phyloP scores from a whole-genome alignment of 768 basidiomycete species.

The Pleurotus djamor region DNA sequence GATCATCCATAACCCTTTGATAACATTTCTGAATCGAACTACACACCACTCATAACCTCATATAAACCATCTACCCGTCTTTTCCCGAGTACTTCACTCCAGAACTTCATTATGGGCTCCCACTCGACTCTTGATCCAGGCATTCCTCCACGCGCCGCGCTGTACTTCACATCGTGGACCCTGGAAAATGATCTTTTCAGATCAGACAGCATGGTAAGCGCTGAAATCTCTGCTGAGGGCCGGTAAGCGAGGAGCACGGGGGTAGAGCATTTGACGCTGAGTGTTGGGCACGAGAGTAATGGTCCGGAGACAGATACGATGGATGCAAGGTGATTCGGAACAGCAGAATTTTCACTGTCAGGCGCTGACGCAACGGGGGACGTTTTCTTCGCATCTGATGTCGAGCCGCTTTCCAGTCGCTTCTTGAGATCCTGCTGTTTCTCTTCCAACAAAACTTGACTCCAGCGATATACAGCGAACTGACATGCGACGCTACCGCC shows the following conservation, averaged over 20 bases:
- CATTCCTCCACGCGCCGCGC: constrained; percentile 57
- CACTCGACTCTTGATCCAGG: constrained; percentile 74
- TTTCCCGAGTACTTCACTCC: constrained; percentile 65
- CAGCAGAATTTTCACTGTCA: background rate
- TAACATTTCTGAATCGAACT: background rate
- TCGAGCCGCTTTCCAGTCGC: background rate
- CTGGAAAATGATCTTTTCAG: constrained; percentile 60
- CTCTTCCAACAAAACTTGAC: constrained; percentile 21
- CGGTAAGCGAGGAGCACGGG: constrained; percentile 63
- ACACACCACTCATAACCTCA: constrained; percentile 56
- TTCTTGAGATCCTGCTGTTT: background rate
- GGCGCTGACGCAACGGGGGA: no score
- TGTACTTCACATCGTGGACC: constrained; percentile 48
- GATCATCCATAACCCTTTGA: background rate
- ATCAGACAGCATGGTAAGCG: constrained; percentile 41
- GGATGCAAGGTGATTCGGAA: constrained; percentile 45
- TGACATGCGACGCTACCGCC: constrained; percentile 81
- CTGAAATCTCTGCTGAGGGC: constrained; percentile 37
- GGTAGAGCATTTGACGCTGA: constrained; percentile 49
- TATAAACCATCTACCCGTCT: constrained; percentile 63
- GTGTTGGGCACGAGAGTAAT: constrained; percentile 75
- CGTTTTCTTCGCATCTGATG: background rate
- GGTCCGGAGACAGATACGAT: constrained; percentile 71
- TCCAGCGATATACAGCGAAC: constrained; percentile 58
- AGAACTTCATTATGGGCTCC: constrained; percentile 85